Evolutionary conservation across 495 filamentous ascomycete genomes (phyloP).

Genomic region (Annulohypoxylon moriforme): DNA sequence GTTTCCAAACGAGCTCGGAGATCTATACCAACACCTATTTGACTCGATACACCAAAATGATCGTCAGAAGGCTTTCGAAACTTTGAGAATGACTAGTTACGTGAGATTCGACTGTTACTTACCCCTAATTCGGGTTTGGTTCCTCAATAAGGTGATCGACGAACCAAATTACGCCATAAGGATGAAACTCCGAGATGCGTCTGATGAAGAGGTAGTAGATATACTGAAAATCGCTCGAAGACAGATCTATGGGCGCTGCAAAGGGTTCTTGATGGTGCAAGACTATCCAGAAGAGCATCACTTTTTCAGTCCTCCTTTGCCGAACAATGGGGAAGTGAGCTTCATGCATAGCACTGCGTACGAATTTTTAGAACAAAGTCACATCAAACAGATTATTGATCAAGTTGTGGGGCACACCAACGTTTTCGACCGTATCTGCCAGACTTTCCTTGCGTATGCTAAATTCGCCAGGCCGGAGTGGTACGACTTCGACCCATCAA

Average conservation of each 20-base stretch:
- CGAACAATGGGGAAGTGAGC: slow-evolving; percentile 2
- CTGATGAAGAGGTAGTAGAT: not conserved
- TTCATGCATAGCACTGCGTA: slow-evolving; percentile 28
- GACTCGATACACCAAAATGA: not conserved
- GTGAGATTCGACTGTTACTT: not conserved
- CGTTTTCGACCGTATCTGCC: slow-evolving; percentile 1
- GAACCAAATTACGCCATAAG: not conserved
- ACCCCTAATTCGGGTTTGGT: not conserved
- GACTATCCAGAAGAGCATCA: not conserved
- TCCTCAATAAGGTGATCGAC: not conserved
- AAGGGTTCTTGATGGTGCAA: not conserved
- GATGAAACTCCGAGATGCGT: not conserved
- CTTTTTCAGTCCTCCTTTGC: not conserved
- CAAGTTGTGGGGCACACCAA: not conserved
- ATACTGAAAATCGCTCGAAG: not conserved
- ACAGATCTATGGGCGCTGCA: slow-evolving; percentile 5
- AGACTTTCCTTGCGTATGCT: not conserved
- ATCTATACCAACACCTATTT: not conserved
- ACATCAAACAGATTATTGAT: not conserved
- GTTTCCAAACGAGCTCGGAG: not conserved
- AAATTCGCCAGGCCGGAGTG: not conserved
- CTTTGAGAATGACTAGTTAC: not conserved
- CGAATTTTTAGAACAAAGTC: slow-evolving; percentile 17
- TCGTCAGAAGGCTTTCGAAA: slow-evolving; percentile 4
- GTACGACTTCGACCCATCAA: not conserved